phyloP scores from a whole-genome alignment of 177 flowering plant genomes.

The Telopea speciosissima region DNA sequence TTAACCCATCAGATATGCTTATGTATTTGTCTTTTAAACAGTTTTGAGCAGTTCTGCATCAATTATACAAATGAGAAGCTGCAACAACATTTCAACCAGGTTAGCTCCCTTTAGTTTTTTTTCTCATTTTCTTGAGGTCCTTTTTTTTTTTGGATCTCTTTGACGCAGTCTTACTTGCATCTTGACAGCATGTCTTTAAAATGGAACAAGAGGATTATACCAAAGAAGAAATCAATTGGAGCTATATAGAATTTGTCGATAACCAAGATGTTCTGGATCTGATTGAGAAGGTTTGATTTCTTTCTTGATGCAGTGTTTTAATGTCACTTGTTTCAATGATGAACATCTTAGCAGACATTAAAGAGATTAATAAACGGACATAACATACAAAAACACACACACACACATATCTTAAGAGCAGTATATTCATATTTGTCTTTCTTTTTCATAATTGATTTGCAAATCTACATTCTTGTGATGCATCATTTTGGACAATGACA shows the following conservation, averaged over 20 bases:
- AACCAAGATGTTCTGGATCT: constrained; percentile 90
- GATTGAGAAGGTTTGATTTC: constrained; percentile 67
- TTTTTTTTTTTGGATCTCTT: not conserved
- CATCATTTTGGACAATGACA: not conserved
- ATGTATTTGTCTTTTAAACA: constrained; percentile 21
- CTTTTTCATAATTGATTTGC: no score
- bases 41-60: constrained; percentile 97
- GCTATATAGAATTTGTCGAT: constrained; percentile 95
- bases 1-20: constrained; percentile 3
- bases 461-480: not conserved
- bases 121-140: not conserved
- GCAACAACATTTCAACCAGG: constrained; percentile 99
- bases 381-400: no score
- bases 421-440: no score
- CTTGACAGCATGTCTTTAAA: constrained; percentile 84
- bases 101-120: constrained; percentile 18
- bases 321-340: no score
- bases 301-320: no score
- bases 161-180: constrained; percentile 8
- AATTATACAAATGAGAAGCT: constrained; percentile 95
- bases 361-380: no score
- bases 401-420: no score
- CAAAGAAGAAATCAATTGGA: constrained; percentile 88
- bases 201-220: constrained; percentile 96
- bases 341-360: no score